A percentile compares a stretch with the other conserved stretches of the same genome.
Conservation (phyloP, 805 yeast genomes). For the Cyberlindnera mississippiensis region DNA sequence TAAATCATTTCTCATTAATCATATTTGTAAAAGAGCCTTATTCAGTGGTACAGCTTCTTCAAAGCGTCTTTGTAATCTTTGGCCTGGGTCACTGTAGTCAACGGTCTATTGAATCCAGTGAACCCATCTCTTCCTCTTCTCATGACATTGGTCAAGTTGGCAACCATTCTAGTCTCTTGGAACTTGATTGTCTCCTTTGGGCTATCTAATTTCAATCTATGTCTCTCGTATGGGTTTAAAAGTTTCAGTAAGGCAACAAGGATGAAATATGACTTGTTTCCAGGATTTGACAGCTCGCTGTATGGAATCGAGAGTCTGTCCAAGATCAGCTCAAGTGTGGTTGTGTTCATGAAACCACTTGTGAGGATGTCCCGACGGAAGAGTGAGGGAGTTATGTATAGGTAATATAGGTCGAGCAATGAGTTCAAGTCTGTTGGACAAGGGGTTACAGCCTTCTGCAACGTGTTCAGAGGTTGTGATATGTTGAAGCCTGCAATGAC, state of each 20-base stretch:
- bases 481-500: slow-evolving; percentile 11
- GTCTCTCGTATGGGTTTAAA: slow-evolving; percentile 19
- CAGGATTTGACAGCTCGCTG: slow-evolving; percentile 15
- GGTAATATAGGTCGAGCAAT: slow-evolving; percentile 13
- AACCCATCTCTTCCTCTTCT: not conserved
- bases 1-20: no score
- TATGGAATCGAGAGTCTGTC: slow-evolving; percentile 16
- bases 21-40: not conserved
- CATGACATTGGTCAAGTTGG: slow-evolving; percentile 6
- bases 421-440: slow-evolving; percentile 4
- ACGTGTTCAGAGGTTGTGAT: not conserved
- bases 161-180: slow-evolving; percentile 12
- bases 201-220: slow-evolving; percentile 15
- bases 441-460: slow-evolving; percentile 1
- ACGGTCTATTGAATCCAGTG: slow-evolving; percentile 3
- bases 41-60: slow-evolving; percentile 1
- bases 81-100: slow-evolving; percentile 1
- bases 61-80: slow-evolving; percentile 3
- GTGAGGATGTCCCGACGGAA: slow-evolving; percentile 1
- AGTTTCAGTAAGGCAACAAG: slow-evolving; percentile 14
- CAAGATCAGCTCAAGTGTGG: slow-evolving; percentile 13
- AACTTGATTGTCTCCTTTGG: slow-evolving; percentile 12
- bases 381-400: slow-evolving; percentile 16
- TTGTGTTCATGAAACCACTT: slow-evolving; percentile 8
- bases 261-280: slow-evolving; percentile 19